Conservation (phyloP, 2,329 filamentous ascomycete species). For the Claviceps digitariae region DNA sequence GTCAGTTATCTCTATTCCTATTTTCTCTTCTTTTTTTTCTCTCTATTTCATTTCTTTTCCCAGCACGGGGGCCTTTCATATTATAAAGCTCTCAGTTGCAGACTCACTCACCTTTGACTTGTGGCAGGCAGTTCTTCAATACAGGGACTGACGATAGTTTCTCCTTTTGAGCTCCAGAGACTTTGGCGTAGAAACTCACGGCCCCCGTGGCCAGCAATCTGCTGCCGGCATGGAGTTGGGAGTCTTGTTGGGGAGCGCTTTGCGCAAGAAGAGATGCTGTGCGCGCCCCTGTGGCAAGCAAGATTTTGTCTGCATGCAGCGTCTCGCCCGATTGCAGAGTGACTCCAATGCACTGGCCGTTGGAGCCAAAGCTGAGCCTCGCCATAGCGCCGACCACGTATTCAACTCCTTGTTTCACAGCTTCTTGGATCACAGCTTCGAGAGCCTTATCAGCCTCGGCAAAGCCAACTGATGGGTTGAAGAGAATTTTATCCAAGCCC, state of each 20-base stretch:
- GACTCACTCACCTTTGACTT: slow-evolving; percentile 27
- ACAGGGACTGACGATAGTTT: slow-evolving; percentile 39
- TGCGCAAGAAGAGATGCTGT: slow-evolving; percentile 40
- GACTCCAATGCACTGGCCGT: slow-evolving; percentile 35
- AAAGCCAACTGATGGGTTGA: slow-evolving; percentile 47
- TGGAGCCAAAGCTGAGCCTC: slow-evolving; percentile 30
- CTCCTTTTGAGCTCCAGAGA: slow-evolving; percentile 29
- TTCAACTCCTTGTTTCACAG: slow-evolving; percentile 38
- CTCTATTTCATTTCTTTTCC: not conserved
- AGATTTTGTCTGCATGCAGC: slow-evolving; percentile 36
- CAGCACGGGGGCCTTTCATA: not conserved
- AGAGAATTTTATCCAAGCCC: slow-evolving; percentile 38
- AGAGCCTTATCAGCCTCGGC: slow-evolving; percentile 44
- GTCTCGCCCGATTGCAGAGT: slow-evolving; percentile 29
- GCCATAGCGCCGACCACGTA: slow-evolving; percentile 38
- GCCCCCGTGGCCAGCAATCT: slow-evolving; percentile 44
- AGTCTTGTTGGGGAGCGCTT: slow-evolving; percentile 27
- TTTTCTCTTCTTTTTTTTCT: not conserved
- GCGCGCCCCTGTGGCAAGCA: slow-evolving; percentile 43
- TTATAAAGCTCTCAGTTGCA: not conserved
- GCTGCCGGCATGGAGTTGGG: slow-evolving; percentile 36
- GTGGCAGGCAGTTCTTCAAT: slow-evolving; percentile 29
- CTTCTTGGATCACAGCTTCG: slow-evolving; percentile 37
- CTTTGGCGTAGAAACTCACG: slow-evolving; percentile 26
- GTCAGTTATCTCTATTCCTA: slow-evolving; percentile 1